Evolutionary conservation across 1,139 yeast genomes (phyloP), one percentile per base, ranked within the genome.

Genomic region (Hemisphaericaspora xylanilytica): DNA sequence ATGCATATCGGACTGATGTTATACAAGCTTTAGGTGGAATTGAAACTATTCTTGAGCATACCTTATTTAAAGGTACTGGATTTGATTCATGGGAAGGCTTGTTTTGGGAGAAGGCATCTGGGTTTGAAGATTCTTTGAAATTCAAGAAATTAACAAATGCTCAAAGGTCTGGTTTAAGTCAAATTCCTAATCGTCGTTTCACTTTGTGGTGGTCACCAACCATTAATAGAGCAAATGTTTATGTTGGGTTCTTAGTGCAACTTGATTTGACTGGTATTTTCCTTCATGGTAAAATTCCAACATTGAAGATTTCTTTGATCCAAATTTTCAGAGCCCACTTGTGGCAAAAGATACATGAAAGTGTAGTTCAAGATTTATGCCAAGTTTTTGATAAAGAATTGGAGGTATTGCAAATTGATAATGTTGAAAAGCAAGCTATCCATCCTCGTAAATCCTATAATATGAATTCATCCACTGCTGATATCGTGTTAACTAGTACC

Each of bases 141-240:
- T 87, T 89, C 62, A 88, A 90, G 59, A 94, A 90, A 59, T 75
- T 94, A 51, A 94, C 99, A 2, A 92, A 90, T 63, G 99, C 99
- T 1, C 99, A 94, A 67, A 72, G 98, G 53, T 85, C 97, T 3
- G 99, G 99, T 58, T 75, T 94, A 49, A 87, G 95, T 58, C 99
- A 94, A 64, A 92, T 94, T 53, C 99, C 99, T 3, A 94, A 94
- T 58, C 83, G 99, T 61, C 76, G 99, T 33, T 94, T 94, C 57
- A 94, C 98, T 0, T 67, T 94, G 32, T 94, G 99, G 99, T 94
- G 99, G 99, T 89, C 97, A 1, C 99, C 99, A 6, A 94, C 99
- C 1, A 94, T 94, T 50, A 94, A 94, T 53, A 78, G 99, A 50
- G 98, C 98, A 4, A 92, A 94, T 55, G 98, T 94, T 17, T 94